Percentiles rank a stretch among this genome's conserved stretches.
Evolutionary conservation across 2,329 filamentous ascomycete species (phyloP).

Genomic region (Fusarium poae): DNA sequence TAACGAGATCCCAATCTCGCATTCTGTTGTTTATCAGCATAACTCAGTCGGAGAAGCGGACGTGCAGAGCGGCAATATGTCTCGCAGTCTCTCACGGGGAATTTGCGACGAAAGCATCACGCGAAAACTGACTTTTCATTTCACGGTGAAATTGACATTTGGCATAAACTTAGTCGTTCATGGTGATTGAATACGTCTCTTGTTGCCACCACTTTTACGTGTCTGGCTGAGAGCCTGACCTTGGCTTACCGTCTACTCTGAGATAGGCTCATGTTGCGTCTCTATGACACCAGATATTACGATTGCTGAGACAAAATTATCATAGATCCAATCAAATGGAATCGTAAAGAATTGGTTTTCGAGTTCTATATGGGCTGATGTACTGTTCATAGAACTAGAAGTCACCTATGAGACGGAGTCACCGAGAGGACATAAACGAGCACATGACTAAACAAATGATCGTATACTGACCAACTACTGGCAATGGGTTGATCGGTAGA

Average conservation of each 20-base stretch:
- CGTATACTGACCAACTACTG: neutral
- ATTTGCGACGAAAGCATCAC: neutral
- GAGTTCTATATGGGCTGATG: neutral
- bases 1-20: too few relatives aligned
- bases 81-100: neutral
- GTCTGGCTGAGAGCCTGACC: too few relatives aligned
- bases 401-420: neutral
- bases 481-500: neutral
- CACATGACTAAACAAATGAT: neutral
- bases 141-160: too few relatives aligned
- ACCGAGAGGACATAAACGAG: neutral
- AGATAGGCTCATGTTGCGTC: neutral
- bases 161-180: neutral
- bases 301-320: neutral
- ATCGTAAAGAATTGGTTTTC: neutral
- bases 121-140: too few relatives aligned
- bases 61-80: too few relatives aligned
- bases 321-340: neutral
- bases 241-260: neutral
- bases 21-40: neutral
- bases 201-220: neutral
- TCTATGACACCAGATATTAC: neutral
- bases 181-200: too few relatives aligned
- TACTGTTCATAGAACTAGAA: neutral
- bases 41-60: neutral